Evolutionary conservation across 441 rosid species (phyloP).

Genomic region (Codiaeum variegatum): DNA sequence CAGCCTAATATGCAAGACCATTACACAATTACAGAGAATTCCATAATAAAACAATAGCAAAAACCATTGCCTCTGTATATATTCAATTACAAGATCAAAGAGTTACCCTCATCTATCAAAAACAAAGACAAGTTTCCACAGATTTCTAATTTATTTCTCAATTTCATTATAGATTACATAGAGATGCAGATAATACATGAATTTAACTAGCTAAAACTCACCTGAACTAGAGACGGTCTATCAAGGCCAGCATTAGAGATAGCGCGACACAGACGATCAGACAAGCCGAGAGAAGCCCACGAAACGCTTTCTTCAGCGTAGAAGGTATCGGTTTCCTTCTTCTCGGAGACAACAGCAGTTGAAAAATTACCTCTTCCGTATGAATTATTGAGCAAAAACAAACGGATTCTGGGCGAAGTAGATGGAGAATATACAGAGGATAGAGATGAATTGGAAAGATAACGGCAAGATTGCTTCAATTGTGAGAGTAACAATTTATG

Average conservation of each 20-base stretch:
- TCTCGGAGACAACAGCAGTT: slow-evolving; percentile 29
- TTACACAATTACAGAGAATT: not conserved
- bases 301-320: slow-evolving; percentile 62
- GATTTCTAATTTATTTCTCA: too few species aligned
- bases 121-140: not conserved
- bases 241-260: slow-evolving; percentile 53
- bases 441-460: slow-evolving; percentile 28
- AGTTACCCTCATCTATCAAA: not conserved
- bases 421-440: slow-evolving; percentile 19
- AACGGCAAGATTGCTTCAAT: slow-evolving; percentile 32
- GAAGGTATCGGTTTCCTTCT: slow-evolving; percentile 49
- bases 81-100: not conserved
- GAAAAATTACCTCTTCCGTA: slow-evolving; percentile 29
- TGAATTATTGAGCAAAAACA: slow-evolving; percentile 36
- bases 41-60: not conserved
- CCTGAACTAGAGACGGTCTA: slow-evolving; percentile 88
- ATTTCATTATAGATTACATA: too few species aligned
- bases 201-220: slow-evolving; percentile 9
- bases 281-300: slow-evolving; percentile 78
- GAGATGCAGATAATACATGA: not conserved
- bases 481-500: slow-evolving; percentile 42
- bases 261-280: slow-evolving; percentile 57
- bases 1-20: slow-evolving; percentile 44
- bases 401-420: slow-evolving; percentile 28
- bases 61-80: not conserved